phyloP scores from a whole-genome alignment of 306 rosid genomes.

The Quercus bicolor region DNA sequence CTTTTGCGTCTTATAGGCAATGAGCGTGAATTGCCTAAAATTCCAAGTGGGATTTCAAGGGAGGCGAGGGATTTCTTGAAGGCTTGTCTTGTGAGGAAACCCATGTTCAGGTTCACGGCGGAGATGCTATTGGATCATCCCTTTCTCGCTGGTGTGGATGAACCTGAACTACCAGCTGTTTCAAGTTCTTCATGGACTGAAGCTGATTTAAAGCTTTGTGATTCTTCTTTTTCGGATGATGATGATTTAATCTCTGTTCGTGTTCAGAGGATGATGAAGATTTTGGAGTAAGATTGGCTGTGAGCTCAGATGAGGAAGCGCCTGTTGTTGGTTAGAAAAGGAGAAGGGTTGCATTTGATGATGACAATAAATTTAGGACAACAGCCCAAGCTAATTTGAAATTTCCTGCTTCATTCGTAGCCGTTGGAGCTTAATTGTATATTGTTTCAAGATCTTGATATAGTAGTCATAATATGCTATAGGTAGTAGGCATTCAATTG shows the following conservation, averaged over 20 bases:
- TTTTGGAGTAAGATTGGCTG: not conserved
- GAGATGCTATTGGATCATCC: slow-evolving; percentile 23
- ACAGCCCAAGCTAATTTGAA: not conserved
- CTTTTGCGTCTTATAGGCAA: not conserved
- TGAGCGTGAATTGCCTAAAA: not conserved
- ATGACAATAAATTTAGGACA: no score
- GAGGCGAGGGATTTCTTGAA: slow-evolving; percentile 20
- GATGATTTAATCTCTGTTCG: not conserved
- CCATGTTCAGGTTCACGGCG: slow-evolving; percentile 21
- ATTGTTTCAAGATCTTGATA: no score
- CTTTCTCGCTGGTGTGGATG: not conserved
- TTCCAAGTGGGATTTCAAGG: slow-evolving; percentile 6
- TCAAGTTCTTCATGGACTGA: not conserved
- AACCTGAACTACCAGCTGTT: not conserved
- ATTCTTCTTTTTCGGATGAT: not conserved
- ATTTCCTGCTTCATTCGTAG: not conserved
- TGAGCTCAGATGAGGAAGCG: not conserved
- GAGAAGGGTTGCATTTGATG: no score
- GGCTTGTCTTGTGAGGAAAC: slow-evolving; percentile 17
- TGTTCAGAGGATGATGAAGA: not conserved
- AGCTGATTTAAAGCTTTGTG: not conserved
- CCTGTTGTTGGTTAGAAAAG: no score
- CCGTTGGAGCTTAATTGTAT: not conserved
- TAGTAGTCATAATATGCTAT: not conserved
- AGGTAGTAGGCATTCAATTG: not conserved